Conservation (phyloP, 2,329 filamentous ascomycete species). For the Aspergillus floridensis region DNA sequence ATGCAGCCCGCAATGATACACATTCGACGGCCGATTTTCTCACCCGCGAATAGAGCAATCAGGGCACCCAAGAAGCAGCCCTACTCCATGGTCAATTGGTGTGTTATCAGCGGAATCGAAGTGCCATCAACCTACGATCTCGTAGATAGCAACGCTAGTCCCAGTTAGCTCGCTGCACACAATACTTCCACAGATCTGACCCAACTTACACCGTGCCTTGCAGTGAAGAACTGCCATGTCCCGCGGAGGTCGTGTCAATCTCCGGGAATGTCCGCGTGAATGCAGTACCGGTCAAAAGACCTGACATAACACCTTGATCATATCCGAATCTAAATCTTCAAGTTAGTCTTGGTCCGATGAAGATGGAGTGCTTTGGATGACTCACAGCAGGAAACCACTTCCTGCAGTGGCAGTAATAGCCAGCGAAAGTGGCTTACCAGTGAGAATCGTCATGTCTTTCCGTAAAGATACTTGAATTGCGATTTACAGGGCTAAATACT, state of each 20-base stretch:
- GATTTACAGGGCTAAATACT: not conserved
- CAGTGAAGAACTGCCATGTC: constrained; percentile 42
- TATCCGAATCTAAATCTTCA: constrained; percentile 30
- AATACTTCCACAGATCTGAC: no score
- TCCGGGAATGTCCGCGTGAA: constrained; percentile 29
- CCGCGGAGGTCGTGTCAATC: constrained; percentile 32
- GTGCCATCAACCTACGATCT: constrained; percentile 28
- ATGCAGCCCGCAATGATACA: constrained; percentile 46
- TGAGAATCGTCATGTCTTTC: constrained; percentile 25
- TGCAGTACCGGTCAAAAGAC: constrained; percentile 29
- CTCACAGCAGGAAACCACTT: constrained; percentile 39
- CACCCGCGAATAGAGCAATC: constrained; percentile 45
- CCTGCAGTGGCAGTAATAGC: constrained; percentile 45
- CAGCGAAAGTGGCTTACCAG: constrained; percentile 38
- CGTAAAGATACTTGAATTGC: not conserved
- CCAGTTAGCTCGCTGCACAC: not conserved
- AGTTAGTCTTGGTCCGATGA: not conserved
- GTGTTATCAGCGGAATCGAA: not conserved
- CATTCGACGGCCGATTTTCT: constrained; percentile 49
- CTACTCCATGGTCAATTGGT: constrained; percentile 7
- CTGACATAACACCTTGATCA: constrained; percentile 42
- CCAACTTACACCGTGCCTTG: constrained; percentile 43
- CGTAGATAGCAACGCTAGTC: constrained; percentile 44
- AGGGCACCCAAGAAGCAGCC: constrained; percentile 59
- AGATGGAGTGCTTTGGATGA: constrained; percentile 26